Base-by-base conservation (phyloP, 2,329 filamentous ascomycete genomes). In the Lasiodiplodia sp. region DNA sequence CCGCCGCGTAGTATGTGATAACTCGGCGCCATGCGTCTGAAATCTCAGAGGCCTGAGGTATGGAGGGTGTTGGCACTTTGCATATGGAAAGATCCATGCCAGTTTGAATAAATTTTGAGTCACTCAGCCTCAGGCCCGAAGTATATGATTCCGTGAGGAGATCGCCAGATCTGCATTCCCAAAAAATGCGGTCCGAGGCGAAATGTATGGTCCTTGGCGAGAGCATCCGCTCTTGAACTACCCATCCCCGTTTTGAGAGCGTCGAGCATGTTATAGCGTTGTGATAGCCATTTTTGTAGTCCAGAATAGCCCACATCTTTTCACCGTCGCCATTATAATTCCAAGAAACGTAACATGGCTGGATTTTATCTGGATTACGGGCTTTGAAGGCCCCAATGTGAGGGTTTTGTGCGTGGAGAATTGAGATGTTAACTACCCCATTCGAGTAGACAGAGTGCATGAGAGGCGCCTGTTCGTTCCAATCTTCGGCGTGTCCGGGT, bases 251-350 rank as follows among this genome's bases (percentile, higher is more conserved):
- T 23, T 23, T 25, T 5, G 49, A n/a, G 5, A 52, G 49, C 5
- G n/a, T 2, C 21, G 49, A 52, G 1, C 2, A 4, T 11, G 18
- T 25, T 4, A 52, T 23, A 25, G 49, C 49, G 5, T 12, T 12
- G 6, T 5, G 23, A 52, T 12, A 5, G 12, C 28, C 49, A 23
- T 4, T 11, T 0, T 12, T 4, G 1, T 4, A 0, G 49, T 52
- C 21, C 12, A 52, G 11, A n/a, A 52, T 12, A 23, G 49, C 11
- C 49, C 49, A 21, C 6, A 23, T 12, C 0, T 12, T 2, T 23
- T 52, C 21, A n/a, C 3, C 0, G 7, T 1, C 7, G 10, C 49
- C 5, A 25, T 52, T 4, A 12, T 7, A 0, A n/a, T 7, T 0
- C 10, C 16, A 16, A 7, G 21, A 23, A 16, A 52, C 5, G 21